Base-by-base conservation (phyloP, 2,329 filamentous ascomycete species). In the Nakataea oryzae region DNA sequence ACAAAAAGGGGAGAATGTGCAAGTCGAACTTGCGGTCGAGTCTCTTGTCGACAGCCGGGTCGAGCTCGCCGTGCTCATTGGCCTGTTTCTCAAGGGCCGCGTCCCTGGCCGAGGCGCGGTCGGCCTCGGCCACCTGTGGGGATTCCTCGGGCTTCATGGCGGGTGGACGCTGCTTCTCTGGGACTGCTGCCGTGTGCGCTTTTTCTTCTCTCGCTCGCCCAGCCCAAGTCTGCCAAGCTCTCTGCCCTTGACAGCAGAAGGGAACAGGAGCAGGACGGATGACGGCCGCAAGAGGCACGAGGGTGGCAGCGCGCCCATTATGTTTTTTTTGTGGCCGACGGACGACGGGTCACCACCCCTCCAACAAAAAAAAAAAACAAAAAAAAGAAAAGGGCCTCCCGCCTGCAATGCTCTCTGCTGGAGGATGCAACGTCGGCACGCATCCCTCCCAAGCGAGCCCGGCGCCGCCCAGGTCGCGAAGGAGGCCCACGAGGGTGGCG, bases 11-110 rank as follows among this genome's bases (percentile, higher is more conserved):
- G 34, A 62, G 56, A 17, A 62, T 62, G 26, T 58, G 60, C 30
- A 61, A 9, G 54, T 66, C 65, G n/a, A 66, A 57, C 47, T 67
- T 67, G 62, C 63, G 64, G 13, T 64, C 63, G 32, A 66, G 61
- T 6, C 32, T 32, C 32, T 58, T 50, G 59, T 63, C 61, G 11
- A 61, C 54, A 14, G 29, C 32, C 3, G 55, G 61, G 24, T 63
- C 55, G 30, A 59, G 26, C 7, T 60, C 59, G 7, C n/a, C 28
- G 26, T 55, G 47, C 12, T 60, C 59, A 14, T 34, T 50, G 29
- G 21, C 24, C 1, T 3, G 4, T 28, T 60, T 60, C n/a, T 60
- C 59, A 28, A 55, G 8, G 24, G 9, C 24, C 14, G 24, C 28
- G 14, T 55, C 59, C 17, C 32, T 60, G 50, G 50, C 30, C 28